Base-by-base conservation (phyloP, 2,329 filamentous ascomycete genomes). In the Venturia effusa region DNA sequence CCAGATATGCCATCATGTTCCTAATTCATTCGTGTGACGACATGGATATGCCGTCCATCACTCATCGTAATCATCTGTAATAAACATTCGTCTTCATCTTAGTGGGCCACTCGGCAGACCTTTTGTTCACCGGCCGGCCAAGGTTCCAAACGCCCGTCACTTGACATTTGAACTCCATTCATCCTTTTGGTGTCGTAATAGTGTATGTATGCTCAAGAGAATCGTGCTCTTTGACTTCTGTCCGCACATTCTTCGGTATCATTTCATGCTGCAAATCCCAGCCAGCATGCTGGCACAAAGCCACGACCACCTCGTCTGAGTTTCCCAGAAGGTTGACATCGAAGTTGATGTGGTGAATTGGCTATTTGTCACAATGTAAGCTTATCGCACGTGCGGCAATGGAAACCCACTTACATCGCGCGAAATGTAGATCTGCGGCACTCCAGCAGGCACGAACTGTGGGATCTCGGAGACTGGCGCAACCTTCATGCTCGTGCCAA, bases 291-390 rank as follows among this genome's bases (percentile, higher is more conserved):
- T 87, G 84, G 72, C 90, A 93, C 62, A 99, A 82, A 77, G 97
- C 93, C 0, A 88, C 83, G 17, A 97, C 89, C 10, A 97, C 87
- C 48, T 92, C 83, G 72, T 99, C 94, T 75, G 93, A 97, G 73
- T 97, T 91, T 41, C 94, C 94, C n/a, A 97, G 81, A 64, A 99
- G 82, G 73, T 97, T 92, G 68, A 99, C 91, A 75, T 99, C 94
- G 70, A 99, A 97, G 73, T 95, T 91, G 73, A 96, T 89, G 75
- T 97, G 93, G 41, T 81, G 82, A 64, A 96, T 90, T 3, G 91
- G 88, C 78, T 87, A 61, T 43, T 40, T 17, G 10, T 8, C 37
- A 65, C 5, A 60, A 34, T 10, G 48, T 71, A 34, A 71, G 66
- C 37, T 57, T 8, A 15, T 37, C 37, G 13, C 19, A 63, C 62